Conservation (phyloP, 192 early-diverging fungal genomes). For the Coemansia umbellata region DNA sequence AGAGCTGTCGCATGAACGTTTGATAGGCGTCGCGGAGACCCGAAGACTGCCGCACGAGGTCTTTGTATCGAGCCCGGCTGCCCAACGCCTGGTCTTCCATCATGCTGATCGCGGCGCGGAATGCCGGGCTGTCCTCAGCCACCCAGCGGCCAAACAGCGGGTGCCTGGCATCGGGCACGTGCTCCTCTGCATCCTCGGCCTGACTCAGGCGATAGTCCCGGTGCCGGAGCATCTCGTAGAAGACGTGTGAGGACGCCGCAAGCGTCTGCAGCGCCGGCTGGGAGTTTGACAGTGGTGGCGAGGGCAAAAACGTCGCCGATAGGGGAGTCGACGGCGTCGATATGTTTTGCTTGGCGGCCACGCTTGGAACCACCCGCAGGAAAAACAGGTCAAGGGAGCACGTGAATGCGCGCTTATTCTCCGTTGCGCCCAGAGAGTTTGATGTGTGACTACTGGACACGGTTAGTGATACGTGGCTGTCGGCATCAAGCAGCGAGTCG, state of each 20-base stretch:
- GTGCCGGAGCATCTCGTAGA: conserved; percentile 26
- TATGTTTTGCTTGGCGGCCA: not conserved
- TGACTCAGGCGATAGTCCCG: conserved; percentile 1
- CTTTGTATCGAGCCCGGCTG: conserved; percentile 32
- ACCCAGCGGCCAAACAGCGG: conserved; percentile 45
- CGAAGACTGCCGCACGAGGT: conserved; percentile 23
- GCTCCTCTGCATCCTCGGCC: not conserved
- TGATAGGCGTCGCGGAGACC: conserved; percentile 32
- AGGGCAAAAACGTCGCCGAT: not conserved
- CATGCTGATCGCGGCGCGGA: conserved; percentile 24
- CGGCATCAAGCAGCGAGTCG: not conserved
- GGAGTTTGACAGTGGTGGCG: not conserved
- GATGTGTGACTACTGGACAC: not conserved
- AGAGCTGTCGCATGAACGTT: conserved; percentile 34
- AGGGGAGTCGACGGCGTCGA: not conserved
- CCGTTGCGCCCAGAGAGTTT: conserved; percentile 7
- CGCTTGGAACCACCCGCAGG: not conserved
- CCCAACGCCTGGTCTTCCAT: conserved; percentile 36
- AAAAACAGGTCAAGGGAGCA: not conserved
- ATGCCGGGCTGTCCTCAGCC: conserved; percentile 41
- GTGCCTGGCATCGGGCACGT: conserved; percentile 4
- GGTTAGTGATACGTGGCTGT: not conserved
- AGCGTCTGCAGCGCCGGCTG: not conserved
- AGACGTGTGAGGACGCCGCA: conserved; percentile 21
- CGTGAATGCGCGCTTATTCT: not conserved